Percentiles rank a stretch among this genome's conserved stretches.
Evolutionary conservation across 495 filamentous ascomycete genomes (phyloP).

Genomic region (Penicillium diatomitis): DNA sequence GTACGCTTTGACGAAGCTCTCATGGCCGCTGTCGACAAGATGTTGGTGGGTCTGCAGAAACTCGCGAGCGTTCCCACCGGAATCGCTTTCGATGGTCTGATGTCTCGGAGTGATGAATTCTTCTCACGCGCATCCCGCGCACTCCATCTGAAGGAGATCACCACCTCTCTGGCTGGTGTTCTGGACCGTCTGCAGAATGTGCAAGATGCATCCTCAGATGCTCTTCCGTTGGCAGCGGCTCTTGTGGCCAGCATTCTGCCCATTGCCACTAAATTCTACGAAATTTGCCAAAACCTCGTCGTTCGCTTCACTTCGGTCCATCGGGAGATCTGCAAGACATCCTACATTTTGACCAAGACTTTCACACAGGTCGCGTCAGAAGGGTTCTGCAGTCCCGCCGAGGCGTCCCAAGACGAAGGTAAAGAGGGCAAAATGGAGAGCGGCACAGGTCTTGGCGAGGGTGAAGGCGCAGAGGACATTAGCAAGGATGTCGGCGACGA

Average conservation of each 20-base stretch:
- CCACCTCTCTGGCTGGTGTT: conserved; percentile 36
- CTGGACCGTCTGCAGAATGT: conserved; percentile 43
- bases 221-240: conserved; percentile 43
- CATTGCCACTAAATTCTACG: conserved; percentile 63
- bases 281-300: conserved; percentile 46
- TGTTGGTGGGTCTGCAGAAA: conserved; percentile 66
- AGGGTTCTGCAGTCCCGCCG: conserved; percentile 84
- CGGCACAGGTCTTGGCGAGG: conserved; percentile 95
- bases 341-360: conserved; percentile 61
- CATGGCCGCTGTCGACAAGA: conserved; percentile 51
- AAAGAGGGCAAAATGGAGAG: conserved; percentile 70
- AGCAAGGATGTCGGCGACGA: conserved; percentile 92
- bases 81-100: conserved; percentile 51
- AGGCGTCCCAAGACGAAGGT: conserved; percentile 59
- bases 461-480: conserved; percentile 91
- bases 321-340: conserved; percentile 59
- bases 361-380: conserved; percentile 68
- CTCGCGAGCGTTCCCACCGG: conserved; percentile 51
- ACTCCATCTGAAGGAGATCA: conserved; percentile 49
- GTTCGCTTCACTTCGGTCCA: conserved; percentile 49
- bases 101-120: conserved; percentile 50
- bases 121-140: conserved; percentile 48
- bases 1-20: conserved; percentile 46
- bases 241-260: conserved; percentile 61
- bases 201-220: conserved; percentile 30